Conservation (phyloP, 768 basidiomycete genomes). For the Candolleomyces efflorescens region DNA sequence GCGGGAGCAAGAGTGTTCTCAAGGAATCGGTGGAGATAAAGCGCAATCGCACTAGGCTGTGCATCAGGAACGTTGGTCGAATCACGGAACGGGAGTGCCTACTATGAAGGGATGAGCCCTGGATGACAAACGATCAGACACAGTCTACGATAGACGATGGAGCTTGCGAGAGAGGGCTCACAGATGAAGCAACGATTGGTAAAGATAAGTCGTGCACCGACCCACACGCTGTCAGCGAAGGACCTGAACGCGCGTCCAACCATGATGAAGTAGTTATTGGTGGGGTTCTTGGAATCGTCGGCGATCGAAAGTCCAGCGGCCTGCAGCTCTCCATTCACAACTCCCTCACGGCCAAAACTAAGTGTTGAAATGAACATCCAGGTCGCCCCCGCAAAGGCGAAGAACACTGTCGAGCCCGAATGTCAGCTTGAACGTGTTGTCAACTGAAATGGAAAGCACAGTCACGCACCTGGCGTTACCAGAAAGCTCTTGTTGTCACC, state of each 20-base stretch:
- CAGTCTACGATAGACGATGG: not conserved
- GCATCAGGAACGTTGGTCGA: not conserved
- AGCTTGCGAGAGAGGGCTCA: slow-evolving; percentile 8
- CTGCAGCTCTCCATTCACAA: slow-evolving; percentile 16
- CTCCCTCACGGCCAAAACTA: slow-evolving; percentile 15
- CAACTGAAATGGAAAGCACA: not conserved
- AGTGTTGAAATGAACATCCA: slow-evolving; percentile 25
- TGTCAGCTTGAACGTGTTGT: not conserved
- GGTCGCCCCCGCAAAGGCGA: slow-evolving; percentile 20
- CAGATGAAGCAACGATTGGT: slow-evolving; percentile 24
- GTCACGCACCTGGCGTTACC: slow-evolving; percentile 17
- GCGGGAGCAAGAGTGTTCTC: slow-evolving; percentile 24
- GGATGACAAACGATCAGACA: not conserved
- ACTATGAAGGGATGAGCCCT: slow-evolving; percentile 27
- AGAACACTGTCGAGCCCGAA: slow-evolving; percentile 17
- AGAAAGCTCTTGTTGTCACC: slow-evolving; percentile 32
- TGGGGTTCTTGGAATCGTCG: slow-evolving; percentile 8
- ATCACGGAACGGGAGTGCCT: not conserved
- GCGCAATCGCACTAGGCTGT: slow-evolving; percentile 19
- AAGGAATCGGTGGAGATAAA: slow-evolving; percentile 27
- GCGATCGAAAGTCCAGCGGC: slow-evolving; percentile 18
- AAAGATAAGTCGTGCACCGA: slow-evolving; percentile 24
- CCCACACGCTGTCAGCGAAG: slow-evolving; percentile 24
- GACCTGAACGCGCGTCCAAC: slow-evolving; percentile 16
- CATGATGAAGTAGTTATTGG: slow-evolving; percentile 19